Base-by-base conservation (phyloP, 1,284 basidiomycete genomes). In the Melanopsichium pennsylvanicum region DNA sequence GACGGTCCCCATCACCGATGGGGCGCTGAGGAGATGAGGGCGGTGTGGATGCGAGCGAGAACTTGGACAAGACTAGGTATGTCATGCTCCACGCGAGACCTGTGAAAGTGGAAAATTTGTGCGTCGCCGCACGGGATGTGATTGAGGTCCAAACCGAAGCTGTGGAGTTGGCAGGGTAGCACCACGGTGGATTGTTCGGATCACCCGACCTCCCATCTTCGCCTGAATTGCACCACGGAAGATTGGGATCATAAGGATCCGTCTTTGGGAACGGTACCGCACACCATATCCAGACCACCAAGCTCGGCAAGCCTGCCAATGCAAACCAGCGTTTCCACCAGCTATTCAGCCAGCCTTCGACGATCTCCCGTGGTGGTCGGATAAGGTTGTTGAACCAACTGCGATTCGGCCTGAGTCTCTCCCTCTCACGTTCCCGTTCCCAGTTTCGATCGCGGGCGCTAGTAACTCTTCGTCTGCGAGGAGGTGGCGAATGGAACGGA, bases 241-340 rank as follows among this genome's bases (percentile, higher is more conserved):
- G 37, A 29, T 71, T 64, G 1, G 64, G 60, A 29, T 72, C 60
- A 45, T 77, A 82, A 1, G 84, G 84, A 55, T 85, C 84, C 4
- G 81, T 81, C 7, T 85, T 83, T 0, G 85, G 85, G 46, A 86
- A 86, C 3, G 85, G 85, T 11, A 85, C 73, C 0, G 84, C 83
- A 40, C 84, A 84, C 85, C 85, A 86, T 1, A 84, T 43, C 85
- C 85, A 86, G 1, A 84, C 85, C 1, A 84, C 75, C 13, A 84
- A 26, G 49, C 84, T 84, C 0, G 85, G 85, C 2, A 84, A 50
- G 0, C 84, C 56, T 0, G 84, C 83, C 4, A 86, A 78, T 0
- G 85, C 82, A 5, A 82, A 78, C 79, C 84, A 85, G 0, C 85
- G 70, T 47, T 81, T 84, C 82, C 82, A 84, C 82, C 85, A 86